Conservation (phyloP, 1,284 basidiomycete species). For the Coniophora puteana region DNA sequence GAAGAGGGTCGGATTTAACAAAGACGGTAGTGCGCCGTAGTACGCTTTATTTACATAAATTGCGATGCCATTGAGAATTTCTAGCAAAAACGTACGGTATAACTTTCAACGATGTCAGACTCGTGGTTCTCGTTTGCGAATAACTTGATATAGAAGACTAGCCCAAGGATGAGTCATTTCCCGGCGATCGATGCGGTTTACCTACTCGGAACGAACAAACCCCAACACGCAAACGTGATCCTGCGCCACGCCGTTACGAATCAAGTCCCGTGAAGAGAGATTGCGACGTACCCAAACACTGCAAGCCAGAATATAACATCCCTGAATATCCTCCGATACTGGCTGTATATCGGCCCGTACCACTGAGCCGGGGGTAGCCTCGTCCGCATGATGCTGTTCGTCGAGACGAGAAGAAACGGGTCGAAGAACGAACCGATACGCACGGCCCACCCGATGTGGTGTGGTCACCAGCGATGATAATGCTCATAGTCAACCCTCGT, state of each 20-base stretch:
- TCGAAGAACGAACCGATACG: slow-evolving; percentile 15
- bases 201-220: slow-evolving; percentile 4
- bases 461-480: slow-evolving; percentile 26
- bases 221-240: not conserved
- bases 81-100: slow-evolving; percentile 5
- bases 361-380: slow-evolving; percentile 12
- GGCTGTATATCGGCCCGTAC: slow-evolving; percentile 4
- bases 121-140: slow-evolving; percentile 7
- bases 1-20: too few relatives aligned
- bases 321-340: slow-evolving; percentile 12
- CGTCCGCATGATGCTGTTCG: slow-evolving; percentile 23
- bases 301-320: slow-evolving; percentile 16
- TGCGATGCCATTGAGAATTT: too few relatives aligned
- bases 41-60: too few relatives aligned
- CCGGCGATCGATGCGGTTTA: not conserved
- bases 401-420: slow-evolving; percentile 15
- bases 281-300: slow-evolving; percentile 8
- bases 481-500: slow-evolving; percentile 34
- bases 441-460: slow-evolving; percentile 22
- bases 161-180: slow-evolving; percentile 1
- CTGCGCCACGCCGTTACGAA: slow-evolving; percentile 1
- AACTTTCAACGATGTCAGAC: slow-evolving; percentile 2
- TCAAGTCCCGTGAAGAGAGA: not conserved
- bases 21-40: too few relatives aligned
- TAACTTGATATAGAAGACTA: slow-evolving; percentile 7